These are phyloP conservation scores for Trichosporon coremiiforme DNA, from an alignment of 1,284 basidiomycete genomes.

Conservation along the genomic window DNA sequence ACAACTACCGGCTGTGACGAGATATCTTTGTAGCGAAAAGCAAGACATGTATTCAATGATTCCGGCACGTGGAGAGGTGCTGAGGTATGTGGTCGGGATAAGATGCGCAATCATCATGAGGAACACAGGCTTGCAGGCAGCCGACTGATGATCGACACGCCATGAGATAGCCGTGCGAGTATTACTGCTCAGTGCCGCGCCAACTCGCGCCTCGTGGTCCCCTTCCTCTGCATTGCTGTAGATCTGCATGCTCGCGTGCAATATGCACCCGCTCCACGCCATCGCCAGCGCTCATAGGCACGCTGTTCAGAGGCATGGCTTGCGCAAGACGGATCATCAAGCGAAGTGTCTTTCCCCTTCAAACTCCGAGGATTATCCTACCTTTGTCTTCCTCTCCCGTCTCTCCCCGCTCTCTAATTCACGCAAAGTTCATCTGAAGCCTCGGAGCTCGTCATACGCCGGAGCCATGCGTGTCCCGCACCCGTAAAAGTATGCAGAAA, in stretches of 20 bases:
- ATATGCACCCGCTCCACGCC: background rate
- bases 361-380: background rate
- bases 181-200: too few species aligned
- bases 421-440: background rate
- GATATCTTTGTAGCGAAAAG: background rate
- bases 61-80: background rate
- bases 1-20: background rate
- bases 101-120: too few species aligned
- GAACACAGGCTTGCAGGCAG: too few species aligned
- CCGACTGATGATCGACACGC: background rate
- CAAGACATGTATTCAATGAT: background rate
- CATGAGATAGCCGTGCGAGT: background rate
- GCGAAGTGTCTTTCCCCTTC: background rate
- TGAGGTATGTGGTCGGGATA: background rate
- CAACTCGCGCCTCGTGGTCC: too few species aligned
- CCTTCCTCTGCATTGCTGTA: too few species aligned
- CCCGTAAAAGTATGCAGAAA: background rate
- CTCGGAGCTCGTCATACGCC: background rate
- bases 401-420: background rate
- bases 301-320: background rate
- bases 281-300: background rate
- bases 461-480: too few species aligned
- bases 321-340: background rate
- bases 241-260: slow-evolving; percentile 1
- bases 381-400: background rate